Evolutionary conservation across 352 stramenopile species (phyloP).

Genomic region (Phytophthora pluvialis): DNA sequence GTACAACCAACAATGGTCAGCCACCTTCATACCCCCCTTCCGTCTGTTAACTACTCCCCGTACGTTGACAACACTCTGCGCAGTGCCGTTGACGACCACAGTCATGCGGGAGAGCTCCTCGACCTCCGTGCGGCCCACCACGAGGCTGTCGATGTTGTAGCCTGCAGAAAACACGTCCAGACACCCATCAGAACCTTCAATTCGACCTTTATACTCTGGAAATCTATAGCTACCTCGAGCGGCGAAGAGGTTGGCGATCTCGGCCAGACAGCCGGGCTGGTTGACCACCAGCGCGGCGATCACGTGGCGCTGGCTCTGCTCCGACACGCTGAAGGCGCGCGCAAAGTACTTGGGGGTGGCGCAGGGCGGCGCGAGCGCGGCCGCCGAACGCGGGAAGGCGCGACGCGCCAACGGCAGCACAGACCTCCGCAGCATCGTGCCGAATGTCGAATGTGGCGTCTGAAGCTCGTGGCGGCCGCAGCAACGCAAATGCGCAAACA

Average conservation of each 20-base stretch:
- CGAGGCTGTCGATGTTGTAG: conserved; percentile 90
- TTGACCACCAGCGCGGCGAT: conserved; percentile 88
- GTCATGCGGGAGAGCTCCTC: conserved; percentile 89
- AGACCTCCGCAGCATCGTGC: conserved; percentile 43
- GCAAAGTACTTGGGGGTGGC: conserved; percentile 22
- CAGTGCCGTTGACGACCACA: conserved; percentile 83
- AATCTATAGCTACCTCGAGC: conserved; percentile 54
- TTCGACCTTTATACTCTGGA: neutral
- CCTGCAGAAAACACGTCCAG: conserved; percentile 35
- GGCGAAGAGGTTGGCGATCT: conserved; percentile 89
- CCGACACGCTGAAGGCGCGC: conserved; percentile 47
- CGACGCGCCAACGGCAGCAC: conserved; percentile 38
- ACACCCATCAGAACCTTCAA: conserved; percentile 6
- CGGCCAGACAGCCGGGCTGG: conserved; percentile 82
- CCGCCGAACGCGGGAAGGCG: conserved; percentile 24
- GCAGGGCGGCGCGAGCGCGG: conserved; percentile 14
- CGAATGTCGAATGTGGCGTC: conserved; percentile 37
- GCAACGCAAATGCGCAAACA: conserved; percentile 28
- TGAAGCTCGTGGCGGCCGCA: conserved; percentile 14
- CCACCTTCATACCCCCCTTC: neutral
- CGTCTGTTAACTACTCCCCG: conserved; percentile 1
- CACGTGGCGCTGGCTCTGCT: conserved; percentile 73
- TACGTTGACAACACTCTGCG: conserved; percentile 83
- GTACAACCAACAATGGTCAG: conserved; percentile 11
- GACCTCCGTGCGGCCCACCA: conserved; percentile 86